Conservation (phyloP, 306 rosid genomes). For the Datisca glomerata region DNA sequence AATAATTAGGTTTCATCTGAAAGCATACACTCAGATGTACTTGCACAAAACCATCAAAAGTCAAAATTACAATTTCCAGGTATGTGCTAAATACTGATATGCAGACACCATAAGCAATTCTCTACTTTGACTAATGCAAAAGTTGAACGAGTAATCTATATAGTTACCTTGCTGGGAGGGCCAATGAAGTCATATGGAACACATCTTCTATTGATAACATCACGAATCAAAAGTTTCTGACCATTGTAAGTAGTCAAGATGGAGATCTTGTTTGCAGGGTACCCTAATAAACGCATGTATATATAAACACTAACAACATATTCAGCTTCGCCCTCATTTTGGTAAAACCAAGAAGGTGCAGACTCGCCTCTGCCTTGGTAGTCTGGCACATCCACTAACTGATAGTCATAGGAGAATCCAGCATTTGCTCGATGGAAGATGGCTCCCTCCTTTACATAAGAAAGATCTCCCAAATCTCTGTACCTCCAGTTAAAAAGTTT, state of each 20-base stretch:
- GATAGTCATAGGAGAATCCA: conserved; percentile 94
- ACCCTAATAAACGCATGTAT: conserved; percentile 88
- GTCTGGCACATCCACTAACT: conserved; percentile 88
- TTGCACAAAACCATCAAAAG: too few relatives aligned
- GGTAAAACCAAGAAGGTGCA: conserved; percentile 98
- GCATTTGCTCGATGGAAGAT: conserved; percentile 70
- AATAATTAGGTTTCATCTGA: too few relatives aligned
- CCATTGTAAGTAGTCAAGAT: conserved; percentile 99
- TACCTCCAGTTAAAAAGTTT: conserved; percentile 92
- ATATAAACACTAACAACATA: conserved; percentile 88
- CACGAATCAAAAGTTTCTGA: conserved; percentile 94
- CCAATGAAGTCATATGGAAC: conserved; percentile 89
- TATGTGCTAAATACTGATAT: too few relatives aligned
- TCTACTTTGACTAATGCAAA: too few relatives aligned
- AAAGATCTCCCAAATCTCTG: conserved; percentile 93
- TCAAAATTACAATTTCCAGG: too few relatives aligned
- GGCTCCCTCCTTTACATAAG: conserved; percentile 53
- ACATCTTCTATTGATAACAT: conserved; percentile 84
- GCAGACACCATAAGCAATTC: too few relatives aligned
- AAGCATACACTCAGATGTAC: too few relatives aligned
- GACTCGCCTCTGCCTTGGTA: conserved; percentile 85
- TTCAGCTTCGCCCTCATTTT: conserved; percentile 96
- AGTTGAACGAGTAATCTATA: too few relatives aligned
- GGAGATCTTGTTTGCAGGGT: conserved; percentile 92
- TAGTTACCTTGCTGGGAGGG: conserved; percentile 96